Percentiles rank a stretch among this genome's conserved stretches.
Conservation (phyloP, 257 asterid genomes). For the Ballota nigra region DNA sequence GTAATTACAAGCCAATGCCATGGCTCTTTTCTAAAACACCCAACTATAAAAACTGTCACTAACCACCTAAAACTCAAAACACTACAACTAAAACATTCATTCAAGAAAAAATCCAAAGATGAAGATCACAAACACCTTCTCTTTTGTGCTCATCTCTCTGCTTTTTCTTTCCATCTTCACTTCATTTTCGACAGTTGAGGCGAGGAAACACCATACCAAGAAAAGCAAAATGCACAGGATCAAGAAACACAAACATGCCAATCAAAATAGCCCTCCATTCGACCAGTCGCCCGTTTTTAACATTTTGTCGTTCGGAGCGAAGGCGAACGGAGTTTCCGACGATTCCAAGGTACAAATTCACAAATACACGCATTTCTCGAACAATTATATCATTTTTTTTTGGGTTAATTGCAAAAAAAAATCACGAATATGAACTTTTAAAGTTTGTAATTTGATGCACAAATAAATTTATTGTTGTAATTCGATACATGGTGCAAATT, state of each 20-base stretch:
- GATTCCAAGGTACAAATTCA: slow-evolving; percentile 52
- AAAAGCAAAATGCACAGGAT: slow-evolving; percentile 38
- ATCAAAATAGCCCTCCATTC: slow-evolving; percentile 23
- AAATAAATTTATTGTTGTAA: too few relatives aligned
- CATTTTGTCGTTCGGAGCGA: slow-evolving; percentile 68
- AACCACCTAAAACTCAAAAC: slow-evolving; percentile 28
- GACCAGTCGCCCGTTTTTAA: slow-evolving; percentile 30
- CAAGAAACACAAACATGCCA: slow-evolving; percentile 29
- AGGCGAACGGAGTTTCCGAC: slow-evolving; percentile 63
- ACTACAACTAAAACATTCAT: neutral
- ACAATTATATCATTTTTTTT: neutral
- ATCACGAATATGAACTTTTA: too few relatives aligned
- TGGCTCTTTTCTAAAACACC: slow-evolving; percentile 21
- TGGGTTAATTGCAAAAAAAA: too few relatives aligned
- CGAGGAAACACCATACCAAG: slow-evolving; percentile 39
- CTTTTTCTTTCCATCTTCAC: slow-evolving; percentile 31
- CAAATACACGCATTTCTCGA: slow-evolving; percentile 14
- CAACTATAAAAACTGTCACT: slow-evolving; percentile 49
- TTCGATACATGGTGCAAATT: too few relatives aligned
- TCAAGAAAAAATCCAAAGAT: slow-evolving; percentile 15
- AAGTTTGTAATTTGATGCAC: too few relatives aligned
- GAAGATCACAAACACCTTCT: slow-evolving; percentile 37
- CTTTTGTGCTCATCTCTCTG: slow-evolving; percentile 23
- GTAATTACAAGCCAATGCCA: slow-evolving; percentile 22
- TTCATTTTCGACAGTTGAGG: slow-evolving; percentile 34